Base-by-base conservation (phyloP, 1,139 yeast species). In the Yamadazyma friedrichii region DNA sequence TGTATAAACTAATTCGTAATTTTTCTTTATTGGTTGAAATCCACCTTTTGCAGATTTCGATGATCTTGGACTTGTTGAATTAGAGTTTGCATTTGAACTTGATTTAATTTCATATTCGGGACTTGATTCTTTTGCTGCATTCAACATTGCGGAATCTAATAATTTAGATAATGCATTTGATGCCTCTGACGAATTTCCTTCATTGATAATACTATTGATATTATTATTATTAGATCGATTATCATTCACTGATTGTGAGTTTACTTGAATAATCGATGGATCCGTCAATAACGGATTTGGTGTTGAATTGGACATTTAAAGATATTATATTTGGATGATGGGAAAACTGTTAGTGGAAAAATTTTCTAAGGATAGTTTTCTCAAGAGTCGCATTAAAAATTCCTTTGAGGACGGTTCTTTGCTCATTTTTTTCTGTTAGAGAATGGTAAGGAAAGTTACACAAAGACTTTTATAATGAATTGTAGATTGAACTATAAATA, bases 51-150 rank as follows among this genome's bases (percentile, higher is more conserved):
- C 5, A 20, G 24, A 20, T 30, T 43, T 44, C 24, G 17, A 40
- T n/a, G 45, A 41, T 25, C 43, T 42, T n/a, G 60, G 62, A 29
- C 58, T 54, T 30, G 47, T 41, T 2, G 52, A 44, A 20, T 43
- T 30, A 6, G 61, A 48, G 11, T 28, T 35, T 6, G 44, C 20
- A 12, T 32, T 15, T 16, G 47, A 38, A 9, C 31, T 24, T 4
- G 37, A 15, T 50, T 48, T 25, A 51, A 33, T 55, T 17, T 58
- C 69, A 15, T 61, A 41, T 32, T 68, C 76, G 2, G 77, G 75
- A 3, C 76, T 67, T 10, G 66, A 52, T 43, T 74, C 79, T 44
- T 66, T 69, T 34, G 78, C 78, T 9, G 79, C 78, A 33, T 74
- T 70, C 25, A 76, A 75, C 54, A 67, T 66, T 24, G 74, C 74